Percentiles rank a stretch among this genome's conserved stretches.
phyloP scores from a whole-genome alignment of 1,139 yeast species.

The Williopsis jadinii region DNA sequence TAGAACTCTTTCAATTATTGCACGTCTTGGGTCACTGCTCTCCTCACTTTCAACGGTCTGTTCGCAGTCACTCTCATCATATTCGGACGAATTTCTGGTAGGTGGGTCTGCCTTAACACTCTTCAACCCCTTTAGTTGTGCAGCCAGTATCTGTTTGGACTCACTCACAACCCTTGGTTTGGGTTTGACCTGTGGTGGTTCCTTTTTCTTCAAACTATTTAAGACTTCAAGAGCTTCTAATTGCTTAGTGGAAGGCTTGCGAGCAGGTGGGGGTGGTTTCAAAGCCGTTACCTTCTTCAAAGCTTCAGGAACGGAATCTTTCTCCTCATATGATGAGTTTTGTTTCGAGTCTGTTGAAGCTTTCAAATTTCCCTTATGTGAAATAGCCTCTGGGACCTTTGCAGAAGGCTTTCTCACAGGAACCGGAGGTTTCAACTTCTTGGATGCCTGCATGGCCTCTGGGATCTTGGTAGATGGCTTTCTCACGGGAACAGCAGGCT shows the following conservation, averaged over 20 bases:
- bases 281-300: slow-evolving; percentile 7
- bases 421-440: slow-evolving; percentile 21
- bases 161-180: slow-evolving; percentile 9
- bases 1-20: slow-evolving; percentile 10
- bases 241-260: slow-evolving; percentile 16
- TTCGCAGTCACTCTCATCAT: no score
- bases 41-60: no score
- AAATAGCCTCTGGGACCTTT: slow-evolving; percentile 21
- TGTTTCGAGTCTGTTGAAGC: slow-evolving; percentile 3
- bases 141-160: slow-evolving; percentile 8
- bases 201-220: slow-evolving; percentile 5
- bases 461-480: slow-evolving; percentile 18
- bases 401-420: slow-evolving; percentile 19
- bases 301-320: slow-evolving; percentile 11
- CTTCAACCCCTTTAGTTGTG: slow-evolving; percentile 11
- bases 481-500: slow-evolving; percentile 19
- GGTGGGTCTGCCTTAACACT: background rate
- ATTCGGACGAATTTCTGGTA: background rate
- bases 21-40: slow-evolving; percentile 4
- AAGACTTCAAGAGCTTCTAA: slow-evolving; percentile 26
- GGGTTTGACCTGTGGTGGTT: slow-evolving; percentile 19
- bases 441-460: slow-evolving; percentile 15
- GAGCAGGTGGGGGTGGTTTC: slow-evolving; percentile 17
- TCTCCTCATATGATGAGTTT: slow-evolving; percentile 11
- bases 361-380: slow-evolving; percentile 8